phyloP scores from a whole-genome alignment of 805 yeast species.

The Hanseniaspora lindneri region DNA sequence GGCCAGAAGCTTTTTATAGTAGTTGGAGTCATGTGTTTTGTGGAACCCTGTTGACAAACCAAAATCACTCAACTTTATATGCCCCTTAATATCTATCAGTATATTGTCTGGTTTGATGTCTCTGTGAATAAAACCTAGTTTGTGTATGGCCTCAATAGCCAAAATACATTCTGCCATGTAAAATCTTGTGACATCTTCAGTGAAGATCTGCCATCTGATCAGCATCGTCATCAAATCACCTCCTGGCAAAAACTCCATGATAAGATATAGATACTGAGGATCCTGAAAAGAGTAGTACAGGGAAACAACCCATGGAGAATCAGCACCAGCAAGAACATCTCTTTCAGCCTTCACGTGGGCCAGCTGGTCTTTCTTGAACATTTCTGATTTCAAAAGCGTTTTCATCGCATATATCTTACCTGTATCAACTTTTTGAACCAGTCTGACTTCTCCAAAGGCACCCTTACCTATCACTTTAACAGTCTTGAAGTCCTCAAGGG shows the following conservation, averaged over 20 bases:
- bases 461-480: constrained; percentile 91
- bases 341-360: constrained; percentile 94
- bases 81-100: constrained; percentile 68
- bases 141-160: constrained; percentile 89
- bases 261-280: constrained; percentile 66
- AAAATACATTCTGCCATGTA: constrained; percentile 94
- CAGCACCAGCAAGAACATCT: constrained; percentile 83
- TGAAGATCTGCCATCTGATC: constrained; percentile 84
- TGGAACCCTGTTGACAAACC: constrained; percentile 87
- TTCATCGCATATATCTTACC: constrained; percentile 91
- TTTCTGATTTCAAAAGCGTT: constrained; percentile 76
- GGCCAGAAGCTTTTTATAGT: constrained; percentile 70
- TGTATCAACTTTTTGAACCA: constrained; percentile 85
- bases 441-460: constrained; percentile 92
- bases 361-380: constrained; percentile 87
- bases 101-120: constrained; percentile 97
- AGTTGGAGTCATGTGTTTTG: constrained; percentile 80
- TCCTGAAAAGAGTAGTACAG: constrained; percentile 61
- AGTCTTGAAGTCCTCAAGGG: constrained; percentile 74
- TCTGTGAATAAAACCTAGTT: constrained; percentile 86
- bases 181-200: constrained; percentile 84
- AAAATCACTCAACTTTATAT: constrained; percentile 74
- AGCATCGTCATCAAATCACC: constrained; percentile 92
- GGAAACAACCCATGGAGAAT: constrained; percentile 87
- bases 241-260: constrained; percentile 91